A percentile compares a stretch with the other conserved stretches of the same genome.
phyloP scores from a whole-genome alignment of 164 flowering plant species.

The Tetracentron sinense region DNA sequence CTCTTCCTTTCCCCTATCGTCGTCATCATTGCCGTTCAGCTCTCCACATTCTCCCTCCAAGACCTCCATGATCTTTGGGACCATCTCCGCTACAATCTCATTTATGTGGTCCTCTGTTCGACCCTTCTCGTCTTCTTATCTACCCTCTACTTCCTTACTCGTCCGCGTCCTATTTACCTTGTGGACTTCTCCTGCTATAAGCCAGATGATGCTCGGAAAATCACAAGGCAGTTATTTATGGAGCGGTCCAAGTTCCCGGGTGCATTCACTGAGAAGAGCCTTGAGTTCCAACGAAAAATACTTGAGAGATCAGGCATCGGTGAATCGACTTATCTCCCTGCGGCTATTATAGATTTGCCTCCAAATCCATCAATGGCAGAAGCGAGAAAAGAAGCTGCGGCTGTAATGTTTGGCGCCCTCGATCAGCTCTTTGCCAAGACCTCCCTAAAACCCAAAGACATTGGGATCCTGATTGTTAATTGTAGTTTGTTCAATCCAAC shows the following conservation, averaged over 20 bases:
- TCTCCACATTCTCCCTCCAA: slow-evolving; percentile 56
- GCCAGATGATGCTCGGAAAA: slow-evolving; percentile 64
- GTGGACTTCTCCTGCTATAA: slow-evolving; percentile 74
- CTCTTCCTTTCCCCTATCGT: slow-evolving; percentile 51
- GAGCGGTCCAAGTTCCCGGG: slow-evolving; percentile 44
- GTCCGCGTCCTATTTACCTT: slow-evolving; percentile 71
- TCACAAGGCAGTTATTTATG: slow-evolving; percentile 65
- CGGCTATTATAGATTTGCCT: slow-evolving; percentile 65
- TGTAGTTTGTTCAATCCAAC: slow-evolving; percentile 85
- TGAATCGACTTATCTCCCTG: slow-evolving; percentile 66
- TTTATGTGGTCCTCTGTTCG: slow-evolving; percentile 54
- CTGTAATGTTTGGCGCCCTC: slow-evolving; percentile 79
- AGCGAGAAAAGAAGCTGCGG: slow-evolving; percentile 71
- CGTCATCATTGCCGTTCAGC: slow-evolving; percentile 40
- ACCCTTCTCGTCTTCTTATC: slow-evolving; percentile 58
- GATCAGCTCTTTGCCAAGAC: slow-evolving; percentile 66
- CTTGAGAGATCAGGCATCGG: slow-evolving; percentile 79
- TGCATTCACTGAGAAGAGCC: slow-evolving; percentile 44
- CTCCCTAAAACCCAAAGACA: slow-evolving; percentile 55
- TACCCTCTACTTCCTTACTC: slow-evolving; percentile 67
- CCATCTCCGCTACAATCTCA: slow-evolving; percentile 53
- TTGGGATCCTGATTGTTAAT: slow-evolving; percentile 67
- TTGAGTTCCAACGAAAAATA: slow-evolving; percentile 65
- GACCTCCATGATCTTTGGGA: slow-evolving; percentile 60
- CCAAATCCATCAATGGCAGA: slow-evolving; percentile 79